Base-by-base conservation (phyloP, 257 asterid species). In the Forsythia viridissima region DNA sequence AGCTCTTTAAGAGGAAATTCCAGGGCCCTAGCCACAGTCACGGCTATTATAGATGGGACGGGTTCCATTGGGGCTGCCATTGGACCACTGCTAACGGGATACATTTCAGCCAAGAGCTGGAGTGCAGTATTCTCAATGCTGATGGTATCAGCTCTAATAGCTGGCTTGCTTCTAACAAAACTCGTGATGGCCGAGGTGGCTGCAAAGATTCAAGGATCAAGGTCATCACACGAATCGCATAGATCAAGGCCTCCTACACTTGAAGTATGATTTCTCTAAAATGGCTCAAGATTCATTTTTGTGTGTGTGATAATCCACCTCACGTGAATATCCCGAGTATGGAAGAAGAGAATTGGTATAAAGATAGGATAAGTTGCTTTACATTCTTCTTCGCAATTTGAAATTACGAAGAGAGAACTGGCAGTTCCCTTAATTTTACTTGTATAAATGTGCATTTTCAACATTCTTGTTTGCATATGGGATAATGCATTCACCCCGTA, bases 41-140 rank as follows among this genome's bases (percentile, higher is more conserved):
- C 98, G 0, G 98, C 98, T 6, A 96, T 93, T 76, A 96, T 96
- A 1, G 99, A 96, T 38, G 99, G 98, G 51, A 96, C 99, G 0
- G 99, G 99, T 37, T 96, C 99, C 2, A 90, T 96, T 5, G 99
- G 99, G 30, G 99, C 99, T 18, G 99, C 99, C 13, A 66, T 96
- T 4, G 99, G 99, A 57, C 99, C 98, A 1, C 71, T 96, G 84
- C 75, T 96, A 15, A 96, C 99, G 0, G 98, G 99, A 8, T 96
- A 96, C 72, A 90, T 96, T 69, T 96, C 99, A 16, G 85, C 95
- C 71, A 77, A 73, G 75, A 96, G 99, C 85, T 96, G 99, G 99
- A 88, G 85, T 71, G 96, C 88, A 0, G 99, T 96, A 8, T 96
- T 96, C 37, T 88, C 89, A 43, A 96, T 96, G 99, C 90, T 96